phyloP scores from a whole-genome alignment of 306 rosid genomes.

The Quercus cerris region DNA sequence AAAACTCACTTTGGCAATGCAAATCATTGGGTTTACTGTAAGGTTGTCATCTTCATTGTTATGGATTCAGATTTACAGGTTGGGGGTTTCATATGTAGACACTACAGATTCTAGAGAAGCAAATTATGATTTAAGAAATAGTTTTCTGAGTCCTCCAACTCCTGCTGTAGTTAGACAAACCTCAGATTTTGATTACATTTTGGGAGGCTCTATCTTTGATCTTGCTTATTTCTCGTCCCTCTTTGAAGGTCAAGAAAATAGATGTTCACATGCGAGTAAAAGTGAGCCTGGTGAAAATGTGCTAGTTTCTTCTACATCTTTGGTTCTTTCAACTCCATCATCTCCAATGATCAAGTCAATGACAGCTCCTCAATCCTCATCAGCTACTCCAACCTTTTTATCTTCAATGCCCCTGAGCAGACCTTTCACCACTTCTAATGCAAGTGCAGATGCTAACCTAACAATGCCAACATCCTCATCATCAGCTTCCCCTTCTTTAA shows the following conservation, averaged over 20 bases:
- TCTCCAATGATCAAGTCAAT: constrained; percentile 17
- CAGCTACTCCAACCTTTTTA: constrained; percentile 37
- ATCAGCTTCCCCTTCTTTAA: constrained; percentile 29
- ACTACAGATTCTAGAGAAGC: constrained; percentile 48
- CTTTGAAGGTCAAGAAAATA: constrained; percentile 69
- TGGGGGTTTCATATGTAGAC: constrained; percentile 69
- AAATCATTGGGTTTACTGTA: constrained; percentile 62
- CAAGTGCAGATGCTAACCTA: constrained; percentile 28
- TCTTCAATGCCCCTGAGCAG: constrained; percentile 32
- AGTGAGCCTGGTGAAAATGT: constrained; percentile 35
- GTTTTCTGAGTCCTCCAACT: constrained; percentile 77
- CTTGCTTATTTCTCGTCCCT: constrained; percentile 74
- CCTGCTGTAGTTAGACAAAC: constrained; percentile 60
- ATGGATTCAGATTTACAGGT: constrained; percentile 95
- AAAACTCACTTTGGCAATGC: constrained; percentile 81
- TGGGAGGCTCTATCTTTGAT: constrained; percentile 91
- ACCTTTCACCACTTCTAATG: constrained; percentile 26
- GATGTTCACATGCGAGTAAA: constrained; percentile 23
- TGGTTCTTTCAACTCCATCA: constrained; percentile 31
- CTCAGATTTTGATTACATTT: constrained; percentile 73
- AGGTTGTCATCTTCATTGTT: constrained; percentile 73
- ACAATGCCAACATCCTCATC: constrained; percentile 29
- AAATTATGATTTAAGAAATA: constrained; percentile 69
- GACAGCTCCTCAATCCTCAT: constrained; percentile 24
- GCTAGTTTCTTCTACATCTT: constrained; percentile 26